phyloP scores from a whole-genome alignment of 2,329 filamentous ascomycete genomes.

The Botryotinia narcissicola region DNA sequence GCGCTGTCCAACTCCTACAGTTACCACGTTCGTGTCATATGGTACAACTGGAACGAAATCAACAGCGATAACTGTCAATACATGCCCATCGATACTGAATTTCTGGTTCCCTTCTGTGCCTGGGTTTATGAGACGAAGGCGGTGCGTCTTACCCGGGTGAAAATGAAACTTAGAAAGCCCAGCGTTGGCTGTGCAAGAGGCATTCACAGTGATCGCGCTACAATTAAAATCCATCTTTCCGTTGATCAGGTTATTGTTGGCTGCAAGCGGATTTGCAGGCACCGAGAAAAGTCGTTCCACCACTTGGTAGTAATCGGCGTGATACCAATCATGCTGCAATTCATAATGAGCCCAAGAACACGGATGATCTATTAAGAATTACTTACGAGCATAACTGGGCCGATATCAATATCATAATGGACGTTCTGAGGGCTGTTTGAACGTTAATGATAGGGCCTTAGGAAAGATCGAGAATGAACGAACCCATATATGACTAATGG shows the following conservation, averaged over 20 bases:
- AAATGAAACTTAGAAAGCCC: constrained; percentile 39
- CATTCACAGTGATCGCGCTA: constrained; percentile 27
- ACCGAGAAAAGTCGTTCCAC: constrained; percentile 53
- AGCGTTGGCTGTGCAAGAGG: constrained; percentile 34
- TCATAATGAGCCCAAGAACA: background rate
- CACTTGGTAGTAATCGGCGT: background rate
- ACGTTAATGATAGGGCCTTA: background rate
- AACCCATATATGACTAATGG: constrained; percentile 61
- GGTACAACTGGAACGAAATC: constrained; percentile 64
- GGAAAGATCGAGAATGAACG: constrained; percentile 44
- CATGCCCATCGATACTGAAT: constrained; percentile 66
- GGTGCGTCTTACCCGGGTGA: constrained; percentile 56
- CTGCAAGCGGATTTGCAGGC: constrained; percentile 37
- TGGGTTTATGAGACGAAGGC: constrained; percentile 66
- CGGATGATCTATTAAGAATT: background rate
- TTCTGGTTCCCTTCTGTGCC: constrained; percentile 71
- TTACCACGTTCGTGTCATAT: constrained; percentile 51
- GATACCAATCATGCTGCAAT: background rate
- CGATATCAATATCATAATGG: background rate
- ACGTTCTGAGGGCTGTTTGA: background rate
- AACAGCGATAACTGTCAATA: constrained; percentile 63
- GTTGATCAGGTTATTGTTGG: constrained; percentile 41
- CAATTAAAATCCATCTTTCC: constrained; percentile 38
- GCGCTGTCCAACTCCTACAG: constrained; percentile 44
- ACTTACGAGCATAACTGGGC: background rate